Percentiles rank a stretch among this genome's conserved stretches.
Conservation (phyloP, 1,139 yeast species). For the Pichia sp. region DNA sequence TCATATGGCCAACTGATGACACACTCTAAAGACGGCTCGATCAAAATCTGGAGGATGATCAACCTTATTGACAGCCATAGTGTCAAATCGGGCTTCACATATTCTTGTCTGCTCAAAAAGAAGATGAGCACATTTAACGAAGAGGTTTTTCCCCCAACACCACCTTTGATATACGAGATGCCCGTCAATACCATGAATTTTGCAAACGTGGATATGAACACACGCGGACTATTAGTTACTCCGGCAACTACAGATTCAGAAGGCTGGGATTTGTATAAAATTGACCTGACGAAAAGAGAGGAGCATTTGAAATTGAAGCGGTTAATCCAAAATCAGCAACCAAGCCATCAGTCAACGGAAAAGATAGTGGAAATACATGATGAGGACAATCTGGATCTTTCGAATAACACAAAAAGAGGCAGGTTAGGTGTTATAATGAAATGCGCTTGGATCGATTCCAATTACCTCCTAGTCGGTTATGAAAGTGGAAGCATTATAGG, state of each 20-base stretch:
- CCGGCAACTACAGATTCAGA: conserved; percentile 54
- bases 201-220: conserved; percentile 43
- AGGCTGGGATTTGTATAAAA: conserved; percentile 47
- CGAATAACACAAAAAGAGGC: conserved; percentile 21
- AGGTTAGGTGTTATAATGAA: conserved; percentile 55
- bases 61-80: conserved; percentile 14
- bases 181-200: conserved; percentile 59
- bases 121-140: conserved; percentile 6
- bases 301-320: conserved; percentile 28
- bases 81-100: conserved; percentile 18
- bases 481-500: conserved; percentile 55
- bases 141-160: conserved; percentile 1
- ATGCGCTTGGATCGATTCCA: conserved; percentile 32
- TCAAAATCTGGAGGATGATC: conserved; percentile 46
- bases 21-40: conserved; percentile 52
- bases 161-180: conserved; percentile 34
- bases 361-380: not conserved
- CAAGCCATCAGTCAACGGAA: not conserved
- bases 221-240: conserved; percentile 37
- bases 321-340: conserved; percentile 23
- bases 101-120: conserved; percentile 21
- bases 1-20: conserved; percentile 40
- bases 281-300: conserved; percentile 25
- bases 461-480: conserved; percentile 45
- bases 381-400: conserved; percentile 17